Conservation (phyloP, 1,139 yeast species). For the Pichia sp. region DNA sequence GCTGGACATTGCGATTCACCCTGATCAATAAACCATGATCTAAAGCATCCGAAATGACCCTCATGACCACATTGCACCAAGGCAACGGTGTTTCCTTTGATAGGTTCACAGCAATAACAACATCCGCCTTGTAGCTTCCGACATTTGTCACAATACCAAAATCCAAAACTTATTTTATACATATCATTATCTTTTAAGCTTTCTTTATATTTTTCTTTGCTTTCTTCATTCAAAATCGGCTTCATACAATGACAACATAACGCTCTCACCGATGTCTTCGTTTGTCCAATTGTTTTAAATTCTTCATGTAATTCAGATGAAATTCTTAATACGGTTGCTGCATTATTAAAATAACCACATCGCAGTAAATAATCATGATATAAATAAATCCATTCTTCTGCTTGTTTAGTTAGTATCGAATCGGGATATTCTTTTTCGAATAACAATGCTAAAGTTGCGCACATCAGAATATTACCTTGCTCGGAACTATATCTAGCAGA, state of each 20-base stretch:
- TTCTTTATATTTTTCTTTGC: conserved; percentile 36
- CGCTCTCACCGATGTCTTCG: conserved; percentile 53
- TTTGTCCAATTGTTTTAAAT: conserved; percentile 42
- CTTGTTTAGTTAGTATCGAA: conserved; percentile 26
- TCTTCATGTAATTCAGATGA: conserved; percentile 38
- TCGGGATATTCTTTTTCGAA: conserved; percentile 42
- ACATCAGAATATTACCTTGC: conserved; percentile 63
- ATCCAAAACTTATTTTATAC: conserved; percentile 42
- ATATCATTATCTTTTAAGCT: conserved; percentile 21
- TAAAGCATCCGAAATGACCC: conserved; percentile 78
- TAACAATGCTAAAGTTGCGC: conserved; percentile 53
- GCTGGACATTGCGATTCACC: conserved; percentile 67
- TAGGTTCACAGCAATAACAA: conserved; percentile 73
- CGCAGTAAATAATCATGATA: conserved; percentile 55
- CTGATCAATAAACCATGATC: conserved; percentile 67
- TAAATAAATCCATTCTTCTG: conserved; percentile 50
- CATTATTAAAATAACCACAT: conserved; percentile 47
- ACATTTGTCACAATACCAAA: conserved; percentile 84
- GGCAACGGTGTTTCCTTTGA: conserved; percentile 66
- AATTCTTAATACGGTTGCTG: conserved; percentile 51
- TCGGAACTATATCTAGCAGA: conserved; percentile 48
- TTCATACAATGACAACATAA: conserved; percentile 65
- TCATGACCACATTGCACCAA: conserved; percentile 78
- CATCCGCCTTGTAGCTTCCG: conserved; percentile 57
- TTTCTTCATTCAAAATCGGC: conserved; percentile 57